Evolutionary conservation across 805 yeast species (phyloP).

Genomic region (Saturnispora mendoncae): DNA sequence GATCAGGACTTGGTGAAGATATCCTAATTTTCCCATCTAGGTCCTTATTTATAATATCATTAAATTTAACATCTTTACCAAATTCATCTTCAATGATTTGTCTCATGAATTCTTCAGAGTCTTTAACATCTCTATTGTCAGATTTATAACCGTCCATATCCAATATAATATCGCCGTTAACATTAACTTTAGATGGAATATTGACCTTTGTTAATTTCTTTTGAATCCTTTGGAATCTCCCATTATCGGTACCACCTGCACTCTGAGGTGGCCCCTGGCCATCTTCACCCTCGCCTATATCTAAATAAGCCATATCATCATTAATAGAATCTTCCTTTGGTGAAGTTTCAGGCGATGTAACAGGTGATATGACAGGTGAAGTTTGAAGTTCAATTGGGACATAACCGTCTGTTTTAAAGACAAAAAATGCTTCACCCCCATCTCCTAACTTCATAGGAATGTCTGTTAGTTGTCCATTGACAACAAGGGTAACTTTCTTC

Average conservation of each 20-base stretch:
- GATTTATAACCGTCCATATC: conserved; percentile 97
- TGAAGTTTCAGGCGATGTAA: conserved; percentile 35
- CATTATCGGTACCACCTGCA: conserved; percentile 7
- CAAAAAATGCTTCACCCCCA: conserved; percentile 97
- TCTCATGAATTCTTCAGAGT: conserved; percentile 66
- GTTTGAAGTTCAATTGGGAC: conserved; percentile 76
- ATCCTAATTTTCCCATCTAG: conserved; percentile 61
- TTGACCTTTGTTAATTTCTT: neutral
- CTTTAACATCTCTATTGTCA: conserved; percentile 64
- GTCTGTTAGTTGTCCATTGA: conserved; percentile 72
- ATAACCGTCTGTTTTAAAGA: conserved; percentile 70
- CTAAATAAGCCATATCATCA: conserved; percentile 45
- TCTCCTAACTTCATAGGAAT: conserved; percentile 95
- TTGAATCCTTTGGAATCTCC: neutral
- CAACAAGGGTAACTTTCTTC: conserved; percentile 82
- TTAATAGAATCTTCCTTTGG: conserved; percentile 19
- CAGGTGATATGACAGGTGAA: conserved; percentile 54
- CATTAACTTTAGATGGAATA: conserved; percentile 80
- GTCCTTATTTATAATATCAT: conserved; percentile 44
- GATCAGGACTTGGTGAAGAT: conserved; percentile 11
- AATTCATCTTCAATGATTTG: conserved; percentile 72
- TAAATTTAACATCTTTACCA: conserved; percentile 41
- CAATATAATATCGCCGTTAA: conserved; percentile 79
- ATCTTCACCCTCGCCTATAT: conserved; percentile 31
- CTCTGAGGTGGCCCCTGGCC: too few species aligned